phyloP scores from a whole-genome alignment of 2,329 filamentous ascomycete genomes.

The Aureobasidium lini region DNA sequence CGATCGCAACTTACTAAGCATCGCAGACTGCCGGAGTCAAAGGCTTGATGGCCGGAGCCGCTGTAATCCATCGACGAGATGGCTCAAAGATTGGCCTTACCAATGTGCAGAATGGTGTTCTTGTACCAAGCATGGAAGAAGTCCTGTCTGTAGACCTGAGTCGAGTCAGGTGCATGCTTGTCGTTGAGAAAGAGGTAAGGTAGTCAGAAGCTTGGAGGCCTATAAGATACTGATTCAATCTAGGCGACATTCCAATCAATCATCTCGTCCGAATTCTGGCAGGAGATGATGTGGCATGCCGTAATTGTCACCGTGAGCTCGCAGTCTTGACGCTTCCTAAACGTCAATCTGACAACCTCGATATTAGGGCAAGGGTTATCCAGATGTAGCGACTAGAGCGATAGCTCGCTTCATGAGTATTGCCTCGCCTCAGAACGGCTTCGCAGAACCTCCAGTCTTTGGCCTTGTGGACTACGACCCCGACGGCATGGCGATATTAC shows the following conservation, averaged over 20 bases:
- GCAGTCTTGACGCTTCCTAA: background rate
- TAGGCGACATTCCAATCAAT: conserved; percentile 71
- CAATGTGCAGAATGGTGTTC: conserved; percentile 45
- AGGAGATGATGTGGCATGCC: conserved; percentile 45
- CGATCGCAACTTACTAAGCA: background rate
- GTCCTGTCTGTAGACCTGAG: conserved; percentile 46
- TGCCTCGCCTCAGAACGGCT: conserved; percentile 38
- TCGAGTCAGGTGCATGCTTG: conserved; percentile 55
- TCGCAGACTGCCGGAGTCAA: conserved; percentile 62
- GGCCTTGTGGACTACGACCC: conserved; percentile 69
- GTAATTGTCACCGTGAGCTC: conserved; percentile 56
- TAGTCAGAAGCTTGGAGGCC: background rate
- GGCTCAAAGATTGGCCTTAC: conserved; percentile 36
- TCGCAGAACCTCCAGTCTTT: conserved; percentile 44
- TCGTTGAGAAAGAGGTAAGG: conserved; percentile 70
- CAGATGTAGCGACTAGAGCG: conserved; percentile 62
- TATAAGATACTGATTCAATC: conserved; percentile 17
- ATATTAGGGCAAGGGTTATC: conserved; percentile 69
- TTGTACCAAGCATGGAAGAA: conserved; percentile 50
- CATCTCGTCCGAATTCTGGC: conserved; percentile 50
- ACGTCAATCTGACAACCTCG: background rate
- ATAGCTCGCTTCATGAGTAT: conserved; percentile 52
- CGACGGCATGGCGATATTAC: conserved; percentile 65
- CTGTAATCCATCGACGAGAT: conserved; percentile 42
- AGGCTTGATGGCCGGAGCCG: conserved; percentile 57